These are phyloP conservation scores for Scutellaria galericulata DNA, from an alignment of 257 asterid genomes.

Conservation along the genomic window DNA sequence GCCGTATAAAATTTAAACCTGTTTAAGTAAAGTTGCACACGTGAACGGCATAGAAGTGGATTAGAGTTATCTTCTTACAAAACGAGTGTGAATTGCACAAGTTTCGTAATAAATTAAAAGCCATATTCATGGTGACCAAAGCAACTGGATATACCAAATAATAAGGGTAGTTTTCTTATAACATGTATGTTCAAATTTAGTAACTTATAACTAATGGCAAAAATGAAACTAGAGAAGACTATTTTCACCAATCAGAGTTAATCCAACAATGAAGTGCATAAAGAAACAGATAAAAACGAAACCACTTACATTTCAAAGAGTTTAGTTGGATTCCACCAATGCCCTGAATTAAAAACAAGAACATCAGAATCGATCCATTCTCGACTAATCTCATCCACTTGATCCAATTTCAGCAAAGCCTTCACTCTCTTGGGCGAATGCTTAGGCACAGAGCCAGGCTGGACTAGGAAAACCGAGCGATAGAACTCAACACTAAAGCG, in stretches of 20 bases:
- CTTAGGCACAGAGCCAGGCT: slow-evolving; percentile 66
- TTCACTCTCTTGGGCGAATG: slow-evolving; percentile 88
- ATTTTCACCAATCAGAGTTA: background rate
- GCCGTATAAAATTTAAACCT: too few species aligned
- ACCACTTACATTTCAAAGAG: slow-evolving; percentile 80
- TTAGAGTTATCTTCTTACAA: background rate
- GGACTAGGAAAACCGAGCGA: slow-evolving; percentile 85
- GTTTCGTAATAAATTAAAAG: background rate
- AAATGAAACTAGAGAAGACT: background rate
- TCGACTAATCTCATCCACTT: slow-evolving; percentile 67
- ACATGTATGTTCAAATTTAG: background rate
- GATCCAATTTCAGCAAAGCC: slow-evolving; percentile 62
- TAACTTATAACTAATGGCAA: too few species aligned
- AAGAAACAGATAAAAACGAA: slow-evolving; percentile 18
- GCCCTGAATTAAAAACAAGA: slow-evolving; percentile 86
- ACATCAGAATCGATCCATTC: slow-evolving; percentile 90
- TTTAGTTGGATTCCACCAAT: slow-evolving; percentile 90
- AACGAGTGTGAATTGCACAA: background rate
- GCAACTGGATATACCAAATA: background rate
- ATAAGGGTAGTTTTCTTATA: background rate
- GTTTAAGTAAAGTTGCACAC: too few species aligned
- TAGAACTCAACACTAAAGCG: slow-evolving; percentile 76
- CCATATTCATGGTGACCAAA: background rate
- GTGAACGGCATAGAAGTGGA: background rate
- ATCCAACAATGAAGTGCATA: slow-evolving; percentile 4